phyloP scores from a whole-genome alignment of 2,329 filamentous ascomycete species.

The Malbranchea zuffiana region DNA sequence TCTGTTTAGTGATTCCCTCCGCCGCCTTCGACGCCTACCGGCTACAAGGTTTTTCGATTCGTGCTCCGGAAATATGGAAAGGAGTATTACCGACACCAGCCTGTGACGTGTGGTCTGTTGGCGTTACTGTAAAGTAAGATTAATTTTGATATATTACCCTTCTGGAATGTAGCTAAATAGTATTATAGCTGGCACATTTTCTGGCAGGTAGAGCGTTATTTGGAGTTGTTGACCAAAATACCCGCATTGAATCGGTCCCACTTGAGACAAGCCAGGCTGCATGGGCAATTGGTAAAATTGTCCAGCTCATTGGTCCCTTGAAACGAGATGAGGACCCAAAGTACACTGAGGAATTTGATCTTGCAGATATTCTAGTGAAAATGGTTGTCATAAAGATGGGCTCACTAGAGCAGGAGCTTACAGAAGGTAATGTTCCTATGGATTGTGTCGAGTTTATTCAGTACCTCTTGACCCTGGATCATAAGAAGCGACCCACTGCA shows the following conservation, averaged over 20 bases:
- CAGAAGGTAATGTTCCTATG: constrained; percentile 1
- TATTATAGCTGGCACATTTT: constrained; percentile 11
- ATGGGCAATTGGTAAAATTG: constrained; percentile 13
- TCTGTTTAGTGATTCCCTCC: constrained; percentile 9
- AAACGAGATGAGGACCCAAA: constrained; percentile 8
- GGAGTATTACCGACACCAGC: constrained; percentile 6
- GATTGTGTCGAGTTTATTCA: constrained; percentile 11
- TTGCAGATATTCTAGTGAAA: constrained; percentile 8
- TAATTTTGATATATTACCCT: neutral
- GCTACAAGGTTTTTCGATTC: constrained; percentile 10
- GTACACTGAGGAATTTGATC: constrained; percentile 11
- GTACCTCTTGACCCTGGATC: constrained; percentile 8
- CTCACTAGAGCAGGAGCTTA: constrained; percentile 10
- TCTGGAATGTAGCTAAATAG: constrained; percentile 1
- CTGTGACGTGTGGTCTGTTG: constrained; percentile 14
- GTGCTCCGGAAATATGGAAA: constrained; percentile 15
- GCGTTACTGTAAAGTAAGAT: constrained; percentile 12
- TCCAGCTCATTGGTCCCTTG: constrained; percentile 9
- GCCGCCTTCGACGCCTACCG: constrained; percentile 1
- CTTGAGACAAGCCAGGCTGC: constrained; percentile 11
- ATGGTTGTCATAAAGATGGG: constrained; percentile 9
- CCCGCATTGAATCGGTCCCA: constrained; percentile 1
- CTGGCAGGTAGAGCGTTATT: constrained; percentile 7
- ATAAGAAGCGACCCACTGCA: constrained; percentile 11
- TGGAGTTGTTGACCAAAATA: constrained; percentile 9